phyloP scores from a whole-genome alignment of 2,329 filamentous ascomycete species.

The Ophiostoma pallidulum region DNA sequence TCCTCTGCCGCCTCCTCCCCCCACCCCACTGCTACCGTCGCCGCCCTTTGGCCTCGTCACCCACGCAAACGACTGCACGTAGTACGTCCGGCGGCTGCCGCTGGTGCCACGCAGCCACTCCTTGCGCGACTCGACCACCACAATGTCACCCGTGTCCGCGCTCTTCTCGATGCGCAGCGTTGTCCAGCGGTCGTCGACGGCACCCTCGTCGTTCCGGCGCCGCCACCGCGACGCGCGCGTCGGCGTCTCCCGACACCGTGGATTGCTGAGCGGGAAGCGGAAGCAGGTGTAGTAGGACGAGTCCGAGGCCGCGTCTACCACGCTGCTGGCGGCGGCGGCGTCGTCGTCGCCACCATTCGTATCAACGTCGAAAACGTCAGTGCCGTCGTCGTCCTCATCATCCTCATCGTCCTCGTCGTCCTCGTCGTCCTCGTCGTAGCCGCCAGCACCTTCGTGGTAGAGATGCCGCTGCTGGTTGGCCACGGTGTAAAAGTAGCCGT shows the following conservation, averaged over 20 bases:
- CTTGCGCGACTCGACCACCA: constrained; percentile 58
- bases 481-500: constrained; percentile 57
- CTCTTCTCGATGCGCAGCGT: constrained; percentile 53
- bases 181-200: constrained; percentile 66
- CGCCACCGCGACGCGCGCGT: constrained; percentile 49
- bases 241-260: constrained; percentile 30
- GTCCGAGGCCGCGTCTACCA: not conserved
- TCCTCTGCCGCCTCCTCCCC: too few relatives aligned
- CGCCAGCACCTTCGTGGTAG: not conserved
- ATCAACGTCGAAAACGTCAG: too few relatives aligned
- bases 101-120: constrained; percentile 52
- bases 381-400: not conserved
- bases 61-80: constrained; percentile 44
- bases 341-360: not conserved
- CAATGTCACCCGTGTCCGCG: constrained; percentile 46
- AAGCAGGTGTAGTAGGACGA: constrained; percentile 61
- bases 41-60: too few relatives aligned
- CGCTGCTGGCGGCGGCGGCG: not conserved
- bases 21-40: too few relatives aligned
- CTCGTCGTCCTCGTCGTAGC: not conserved
- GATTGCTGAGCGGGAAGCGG: constrained; percentile 46
- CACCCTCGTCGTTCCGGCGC: constrained; percentile 57
- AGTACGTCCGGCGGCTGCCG: constrained; percentile 55
- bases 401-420: not conserved
- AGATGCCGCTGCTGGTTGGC: constrained; percentile 46